Evolutionary conservation across 257 asterid species (phyloP), one percentile per base, ranked within the genome.

Genomic region (Handroanthus guayacan): DNA sequence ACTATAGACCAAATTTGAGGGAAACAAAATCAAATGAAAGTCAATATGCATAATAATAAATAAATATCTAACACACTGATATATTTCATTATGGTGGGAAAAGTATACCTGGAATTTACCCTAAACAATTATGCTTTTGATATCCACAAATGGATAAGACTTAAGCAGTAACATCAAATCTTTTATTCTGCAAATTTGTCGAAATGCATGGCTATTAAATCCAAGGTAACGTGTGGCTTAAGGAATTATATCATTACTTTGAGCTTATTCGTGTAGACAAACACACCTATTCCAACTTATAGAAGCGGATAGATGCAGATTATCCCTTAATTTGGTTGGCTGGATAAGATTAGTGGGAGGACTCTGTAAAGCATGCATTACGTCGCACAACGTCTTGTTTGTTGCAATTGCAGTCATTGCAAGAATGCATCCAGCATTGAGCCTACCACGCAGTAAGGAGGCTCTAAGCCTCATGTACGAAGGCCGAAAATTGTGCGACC

Each of bases 401-500:
- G 99, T 95, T 75, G 96, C 98, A 47, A 98, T 95, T 78, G 99
- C 98, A 47, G 97, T 92, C 97, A 95, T 95, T 50, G 99, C 98
- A 78, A 95, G 96, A 86, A 95, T 85, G 89, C 97, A 88, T 48
- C 90, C 94, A 52, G 96, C 97, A 76, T 83, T 87, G 72, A 92
- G 93, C 84, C 64, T 89, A 62, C 85, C 87, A 70, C 80, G 84
- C 75, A 95, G 85, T 71, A 89, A 72, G 47, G 97, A 92, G 85
- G 97, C 98, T 84, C 96, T 91, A 74, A 95, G 88, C 90, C 99
- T 93, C 99, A 92, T 95, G 76, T 92, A 95, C 10, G 98, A 91
- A 81, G 99, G 99, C 82, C 99, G 97, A 58, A 95, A 95, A 86
- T 95, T 95, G 85, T 95, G 99, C 71, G 99, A 95, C 99, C 99